Percentiles rank a stretch among this genome's conserved stretches.
phyloP scores from a whole-genome alignment of 805 yeast species.

The Ogataea ganodermae region DNA sequence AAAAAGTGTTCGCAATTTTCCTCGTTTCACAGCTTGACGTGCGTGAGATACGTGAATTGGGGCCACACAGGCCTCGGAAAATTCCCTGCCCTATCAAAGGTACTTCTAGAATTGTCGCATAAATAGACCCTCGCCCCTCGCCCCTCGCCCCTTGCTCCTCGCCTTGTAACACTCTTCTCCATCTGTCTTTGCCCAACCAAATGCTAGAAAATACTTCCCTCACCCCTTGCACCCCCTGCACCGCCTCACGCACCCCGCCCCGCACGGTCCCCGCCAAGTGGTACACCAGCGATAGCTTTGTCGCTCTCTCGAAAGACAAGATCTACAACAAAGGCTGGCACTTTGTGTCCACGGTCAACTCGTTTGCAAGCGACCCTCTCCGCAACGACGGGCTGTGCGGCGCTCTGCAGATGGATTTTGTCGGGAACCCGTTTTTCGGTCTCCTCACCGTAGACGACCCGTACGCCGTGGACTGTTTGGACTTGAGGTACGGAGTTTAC shows the following conservation, averaged over 20 bases:
- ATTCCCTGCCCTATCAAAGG: neutral
- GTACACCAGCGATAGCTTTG: slow-evolving; percentile 31
- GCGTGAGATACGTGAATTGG: neutral
- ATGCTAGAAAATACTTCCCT: too few relatives aligned
- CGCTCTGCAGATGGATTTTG: slow-evolving; percentile 29
- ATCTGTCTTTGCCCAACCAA: too few relatives aligned
- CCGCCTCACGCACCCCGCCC: slow-evolving; percentile 3
- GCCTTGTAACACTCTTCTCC: too few relatives aligned
- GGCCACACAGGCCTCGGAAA: neutral
- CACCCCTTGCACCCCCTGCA: neutral
- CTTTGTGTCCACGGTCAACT: slow-evolving; percentile 24
- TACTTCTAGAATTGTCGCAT: too few relatives aligned
- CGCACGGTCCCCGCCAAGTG: slow-evolving; percentile 30
- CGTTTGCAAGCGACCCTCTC: slow-evolving; percentile 21
- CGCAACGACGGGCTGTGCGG: slow-evolving; percentile 21
- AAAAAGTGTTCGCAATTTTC: neutral
- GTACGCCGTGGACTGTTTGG: slow-evolving; percentile 15
- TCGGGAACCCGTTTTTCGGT: slow-evolving; percentile 32
- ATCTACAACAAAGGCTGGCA: slow-evolving; percentile 35
- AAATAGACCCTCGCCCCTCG: too few relatives aligned
- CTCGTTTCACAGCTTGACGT: neutral
- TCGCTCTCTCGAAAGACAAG: slow-evolving; percentile 23
- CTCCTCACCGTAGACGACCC: slow-evolving; percentile 29
- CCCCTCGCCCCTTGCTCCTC: too few relatives aligned
- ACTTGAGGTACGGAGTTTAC: slow-evolving; percentile 31